These are phyloP conservation scores for Botrytis cinerea DNA, from an alignment of 2,329 filamentous ascomycete species.

Conservation along the genomic window DNA sequence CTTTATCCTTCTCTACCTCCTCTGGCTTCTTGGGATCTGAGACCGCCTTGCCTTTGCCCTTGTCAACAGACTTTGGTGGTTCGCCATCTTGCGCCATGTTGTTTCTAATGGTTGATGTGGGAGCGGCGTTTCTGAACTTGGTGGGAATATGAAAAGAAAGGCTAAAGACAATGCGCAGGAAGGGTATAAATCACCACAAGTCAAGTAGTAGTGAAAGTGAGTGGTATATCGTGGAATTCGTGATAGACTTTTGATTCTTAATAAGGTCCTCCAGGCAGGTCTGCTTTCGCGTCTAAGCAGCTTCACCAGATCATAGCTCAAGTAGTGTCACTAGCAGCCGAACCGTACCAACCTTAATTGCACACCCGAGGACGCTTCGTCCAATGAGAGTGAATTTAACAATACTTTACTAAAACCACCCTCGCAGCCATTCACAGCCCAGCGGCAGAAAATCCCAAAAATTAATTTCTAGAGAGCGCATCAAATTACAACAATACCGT, in stretches of 20 bases:
- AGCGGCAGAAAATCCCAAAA: slow-evolving; percentile 20
- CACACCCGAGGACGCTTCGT: background rate
- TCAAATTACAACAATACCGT: background rate
- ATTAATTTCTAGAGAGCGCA: background rate
- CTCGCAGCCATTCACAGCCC: slow-evolving; percentile 5
- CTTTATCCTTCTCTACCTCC: slow-evolving; percentile 63
- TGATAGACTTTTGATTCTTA: slow-evolving; percentile 33
- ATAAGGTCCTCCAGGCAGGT: slow-evolving; percentile 27
- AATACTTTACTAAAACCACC: background rate
- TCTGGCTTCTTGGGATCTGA: slow-evolving; percentile 60
- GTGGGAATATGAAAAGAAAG: slow-evolving; percentile 9
- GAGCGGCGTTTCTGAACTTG: slow-evolving; percentile 18
- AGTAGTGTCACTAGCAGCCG: slow-evolving; percentile 22
- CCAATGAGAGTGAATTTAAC: background rate
- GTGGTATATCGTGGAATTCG: slow-evolving; percentile 38
- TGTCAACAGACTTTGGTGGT: slow-evolving; percentile 79
- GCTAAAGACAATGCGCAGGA: slow-evolving; percentile 20
- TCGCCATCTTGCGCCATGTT: slow-evolving; percentile 94
- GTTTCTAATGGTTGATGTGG: slow-evolving; percentile 35
- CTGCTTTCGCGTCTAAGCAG: slow-evolving; percentile 27
- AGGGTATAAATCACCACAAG: slow-evolving; percentile 17
- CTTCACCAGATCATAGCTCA: slow-evolving; percentile 26
- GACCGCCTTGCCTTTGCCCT: slow-evolving; percentile 92
- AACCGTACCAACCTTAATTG: slow-evolving; percentile 17
- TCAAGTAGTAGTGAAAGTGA: slow-evolving; percentile 23